phyloP scores from a whole-genome alignment of 2,329 filamentous ascomycete genomes.

The Aspergillus sp. region DNA sequence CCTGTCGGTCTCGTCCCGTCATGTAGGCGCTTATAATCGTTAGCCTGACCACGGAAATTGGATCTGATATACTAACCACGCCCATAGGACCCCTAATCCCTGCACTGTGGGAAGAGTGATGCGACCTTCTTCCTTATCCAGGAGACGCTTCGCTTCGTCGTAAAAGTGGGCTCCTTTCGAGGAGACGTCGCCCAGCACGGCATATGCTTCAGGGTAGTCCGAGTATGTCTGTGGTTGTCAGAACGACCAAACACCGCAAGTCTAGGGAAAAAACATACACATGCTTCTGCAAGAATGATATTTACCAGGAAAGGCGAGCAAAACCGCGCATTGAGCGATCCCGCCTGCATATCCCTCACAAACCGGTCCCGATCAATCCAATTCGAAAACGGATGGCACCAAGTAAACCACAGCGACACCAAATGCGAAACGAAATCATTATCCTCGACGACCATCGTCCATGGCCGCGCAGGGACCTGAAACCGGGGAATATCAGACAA shows the following conservation, averaged over 20 bases:
- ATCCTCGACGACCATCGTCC: constrained; percentile 27
- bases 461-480: constrained; percentile 27
- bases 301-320: constrained; percentile 39
- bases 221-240: constrained; percentile 24
- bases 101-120: constrained; percentile 31
- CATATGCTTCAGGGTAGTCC: constrained; percentile 25
- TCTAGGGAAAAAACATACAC: constrained; percentile 20
- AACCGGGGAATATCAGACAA: constrained; percentile 19
- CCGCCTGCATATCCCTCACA: constrained; percentile 33
- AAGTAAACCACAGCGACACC: constrained; percentile 32
- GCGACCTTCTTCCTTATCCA: constrained; percentile 30
- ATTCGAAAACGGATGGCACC: constrained; percentile 30
- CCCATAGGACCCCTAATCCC: constrained; percentile 29
- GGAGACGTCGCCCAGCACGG: constrained; percentile 14
- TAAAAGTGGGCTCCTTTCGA: constrained; percentile 32
- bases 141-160: constrained; percentile 30
- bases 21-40: constrained; percentile 25
- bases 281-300: constrained; percentile 31
- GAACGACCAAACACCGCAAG: background rate
- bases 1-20: constrained; percentile 32
- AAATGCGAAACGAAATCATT: constrained; percentile 31
- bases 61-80: constrained; percentile 22
- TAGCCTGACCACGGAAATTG: background rate
- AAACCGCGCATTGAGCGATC: constrained; percentile 22
- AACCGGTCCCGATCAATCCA: constrained; percentile 35